Evolutionary conservation across 768 basidiomycete genomes (phyloP).

Genomic region (Kwoniella sp.): DNA sequence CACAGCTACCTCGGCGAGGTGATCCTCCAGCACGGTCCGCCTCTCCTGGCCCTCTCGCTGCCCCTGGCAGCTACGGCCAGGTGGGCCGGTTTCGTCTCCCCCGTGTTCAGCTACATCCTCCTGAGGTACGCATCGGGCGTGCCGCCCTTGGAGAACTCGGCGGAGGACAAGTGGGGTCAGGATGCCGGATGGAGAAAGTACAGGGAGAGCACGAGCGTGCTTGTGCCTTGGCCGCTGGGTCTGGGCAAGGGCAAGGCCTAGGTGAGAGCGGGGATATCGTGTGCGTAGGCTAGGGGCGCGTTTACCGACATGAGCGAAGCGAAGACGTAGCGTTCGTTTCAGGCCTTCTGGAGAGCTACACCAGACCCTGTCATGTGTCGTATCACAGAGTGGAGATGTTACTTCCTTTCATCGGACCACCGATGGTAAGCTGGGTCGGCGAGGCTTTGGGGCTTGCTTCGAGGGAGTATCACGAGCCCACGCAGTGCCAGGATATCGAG

Average conservation of each 20-base stretch:
- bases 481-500: too few species aligned
- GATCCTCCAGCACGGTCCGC: conserved; percentile 66
- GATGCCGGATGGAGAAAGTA: conserved; percentile 34
- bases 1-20: conserved; percentile 69
- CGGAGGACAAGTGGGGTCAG: conserved; percentile 44
- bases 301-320: too few species aligned
- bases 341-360: too few species aligned
- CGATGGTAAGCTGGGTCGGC: too few species aligned
- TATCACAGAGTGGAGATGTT: too few species aligned
- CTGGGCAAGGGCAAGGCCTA: conserved; percentile 31
- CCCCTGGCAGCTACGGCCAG: conserved; percentile 51
- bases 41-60: conserved; percentile 57
- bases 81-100: conserved; percentile 57
- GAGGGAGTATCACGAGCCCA: too few species aligned
- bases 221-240: conserved; percentile 36
- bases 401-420: too few species aligned
- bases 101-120: conserved; percentile 63
- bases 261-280: too few species aligned
- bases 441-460: too few species aligned
- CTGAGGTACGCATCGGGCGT: conserved; percentile 60
- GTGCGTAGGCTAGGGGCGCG: too few species aligned
- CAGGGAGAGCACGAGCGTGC: conserved; percentile 25
- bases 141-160: conserved; percentile 60
- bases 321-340: too few species aligned
- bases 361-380: too few species aligned